Base-by-base conservation (phyloP, 352 stramenopile genomes). In the Albugo candida region DNA sequence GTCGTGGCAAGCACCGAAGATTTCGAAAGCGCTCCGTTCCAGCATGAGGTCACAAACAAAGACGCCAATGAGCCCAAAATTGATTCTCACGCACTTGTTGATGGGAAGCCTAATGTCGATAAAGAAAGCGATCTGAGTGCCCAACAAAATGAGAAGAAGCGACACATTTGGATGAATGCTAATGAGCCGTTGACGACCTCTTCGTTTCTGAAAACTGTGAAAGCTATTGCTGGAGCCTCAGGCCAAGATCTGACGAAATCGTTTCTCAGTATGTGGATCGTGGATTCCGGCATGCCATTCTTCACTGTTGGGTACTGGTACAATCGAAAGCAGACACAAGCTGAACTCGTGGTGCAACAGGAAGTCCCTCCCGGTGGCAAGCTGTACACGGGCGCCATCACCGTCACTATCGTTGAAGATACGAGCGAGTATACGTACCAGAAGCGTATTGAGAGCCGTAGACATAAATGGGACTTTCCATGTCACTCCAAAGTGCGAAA, bases 301-400 rank as follows among this genome's bases (percentile, higher is more conserved):
- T 84, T 89, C 54, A 87, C 71, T 0, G 77, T 89, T 19, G 77
- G 77, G 1, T 89, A 87, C 49, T 89, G 77, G 74, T 87, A 91
- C 64, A 91, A 91, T 51, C 72, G 74, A 36, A 91, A 91, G 40
- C 77, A 91, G 49, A 87, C 70, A 0, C 77, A 91, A 44, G 77
- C 77, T 6, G 77, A 91, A 55, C 66, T 91, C 3, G 77, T 91
- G 27, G 52, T 91, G 11, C 73, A 87, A 52, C 77, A 91, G 49
- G 72, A 84, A 45, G 67, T 91, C 13, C 70, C 76, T 24, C 73
- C 76, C 10, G 76, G 74, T 6, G 74, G 73, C 11, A 84, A 91
- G 51, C 54, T 86, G 0, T 91, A 81, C 53, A 85, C 67, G 1
- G 77, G 77, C 3, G 68, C 64, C 2, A 86, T 91, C 49, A 77